These are phyloP conservation scores for Cyphellophora europaea DNA, from an alignment of 2,329 filamentous ascomycete species.

Conservation along the genomic window DNA sequence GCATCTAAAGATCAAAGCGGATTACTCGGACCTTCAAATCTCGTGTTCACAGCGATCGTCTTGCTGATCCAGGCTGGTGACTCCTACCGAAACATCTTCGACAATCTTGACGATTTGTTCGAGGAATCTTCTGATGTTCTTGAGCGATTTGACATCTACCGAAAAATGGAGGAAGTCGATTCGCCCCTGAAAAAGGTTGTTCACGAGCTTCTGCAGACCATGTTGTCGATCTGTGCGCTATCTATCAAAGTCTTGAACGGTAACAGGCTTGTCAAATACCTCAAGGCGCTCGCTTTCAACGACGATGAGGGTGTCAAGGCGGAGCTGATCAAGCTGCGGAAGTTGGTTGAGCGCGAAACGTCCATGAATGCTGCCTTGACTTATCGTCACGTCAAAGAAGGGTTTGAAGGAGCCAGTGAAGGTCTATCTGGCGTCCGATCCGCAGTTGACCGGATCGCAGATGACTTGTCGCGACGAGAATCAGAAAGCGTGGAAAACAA, in stretches of 20 bases:
- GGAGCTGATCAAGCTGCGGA: constrained; percentile 17
- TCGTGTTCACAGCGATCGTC: constrained; percentile 23
- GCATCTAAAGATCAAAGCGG: neutral
- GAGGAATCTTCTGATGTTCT: constrained; percentile 20
- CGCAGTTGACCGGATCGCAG: too few relatives aligned
- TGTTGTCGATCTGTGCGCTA: neutral
- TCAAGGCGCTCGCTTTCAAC: constrained; percentile 21
- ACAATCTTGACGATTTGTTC: constrained; percentile 20
- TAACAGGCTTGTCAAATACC: constrained; percentile 1
- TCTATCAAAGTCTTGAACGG: neutral
- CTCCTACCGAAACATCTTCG: constrained; percentile 23
- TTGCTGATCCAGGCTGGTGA: constrained; percentile 21
- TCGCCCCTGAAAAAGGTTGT: neutral
- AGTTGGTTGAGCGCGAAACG: constrained; percentile 20
- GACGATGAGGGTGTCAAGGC: constrained; percentile 22
- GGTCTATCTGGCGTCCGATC: neutral
- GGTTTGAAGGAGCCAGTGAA: neutral
- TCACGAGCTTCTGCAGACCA: neutral
- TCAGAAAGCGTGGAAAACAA: neutral
- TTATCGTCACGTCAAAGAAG: constrained; percentile 4
- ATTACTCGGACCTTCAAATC: constrained; percentile 20
- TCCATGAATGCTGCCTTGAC: constrained; percentile 20
- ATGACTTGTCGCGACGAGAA: neutral
- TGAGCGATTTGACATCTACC: constrained; percentile 17
- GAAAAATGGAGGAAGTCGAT: neutral